Evolutionary conservation across 768 basidiomycete genomes (phyloP).

Genomic region (Mycena kentingensis): DNA sequence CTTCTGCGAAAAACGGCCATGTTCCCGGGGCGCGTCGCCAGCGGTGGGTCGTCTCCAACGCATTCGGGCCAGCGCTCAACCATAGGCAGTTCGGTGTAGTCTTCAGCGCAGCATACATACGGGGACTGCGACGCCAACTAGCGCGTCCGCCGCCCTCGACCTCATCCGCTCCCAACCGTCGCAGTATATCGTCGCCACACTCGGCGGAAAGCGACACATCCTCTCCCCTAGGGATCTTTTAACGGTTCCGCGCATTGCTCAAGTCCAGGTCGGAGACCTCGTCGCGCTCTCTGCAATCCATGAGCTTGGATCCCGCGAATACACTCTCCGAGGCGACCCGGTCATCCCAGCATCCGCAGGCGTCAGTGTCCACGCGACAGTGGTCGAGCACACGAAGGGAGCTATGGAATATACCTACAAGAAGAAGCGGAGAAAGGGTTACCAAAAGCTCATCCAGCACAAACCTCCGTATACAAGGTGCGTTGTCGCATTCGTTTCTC

Average conservation of each 20-base stretch:
- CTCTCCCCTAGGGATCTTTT: conserved; percentile 89
- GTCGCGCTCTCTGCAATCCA: conserved; percentile 83
- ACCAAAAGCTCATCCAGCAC: conserved; percentile 89
- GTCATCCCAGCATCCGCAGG: conserved; percentile 59
- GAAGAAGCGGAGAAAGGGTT: conserved; percentile 98
- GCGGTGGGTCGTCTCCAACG: not conserved
- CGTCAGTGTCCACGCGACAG: conserved; percentile 82
- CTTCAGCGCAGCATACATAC: conserved; percentile 25
- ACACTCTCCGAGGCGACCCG: conserved; percentile 82
- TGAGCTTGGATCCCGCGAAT: conserved; percentile 95
- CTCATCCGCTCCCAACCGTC: conserved; percentile 90
- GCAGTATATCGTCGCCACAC: conserved; percentile 87
- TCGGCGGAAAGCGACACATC: conserved; percentile 87
- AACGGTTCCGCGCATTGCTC: conserved; percentile 88
- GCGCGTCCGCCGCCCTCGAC: conserved; percentile 65
- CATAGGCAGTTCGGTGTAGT: conserved; percentile 17
- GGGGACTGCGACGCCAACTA: conserved; percentile 29
- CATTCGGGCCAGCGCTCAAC: not conserved
- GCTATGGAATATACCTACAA: conserved; percentile 90
- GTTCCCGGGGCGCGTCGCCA: conserved; percentile 13
- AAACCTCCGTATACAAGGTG: conserved; percentile 98
- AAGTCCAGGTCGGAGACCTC: conserved; percentile 82
- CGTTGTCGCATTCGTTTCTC: too few relatives aligned
- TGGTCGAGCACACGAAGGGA: conserved; percentile 97
- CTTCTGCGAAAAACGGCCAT: too few relatives aligned